These are phyloP conservation scores for Backusella macrospora DNA, from an alignment of 192 early-diverging fungal genomes.

Conservation along the genomic window DNA sequence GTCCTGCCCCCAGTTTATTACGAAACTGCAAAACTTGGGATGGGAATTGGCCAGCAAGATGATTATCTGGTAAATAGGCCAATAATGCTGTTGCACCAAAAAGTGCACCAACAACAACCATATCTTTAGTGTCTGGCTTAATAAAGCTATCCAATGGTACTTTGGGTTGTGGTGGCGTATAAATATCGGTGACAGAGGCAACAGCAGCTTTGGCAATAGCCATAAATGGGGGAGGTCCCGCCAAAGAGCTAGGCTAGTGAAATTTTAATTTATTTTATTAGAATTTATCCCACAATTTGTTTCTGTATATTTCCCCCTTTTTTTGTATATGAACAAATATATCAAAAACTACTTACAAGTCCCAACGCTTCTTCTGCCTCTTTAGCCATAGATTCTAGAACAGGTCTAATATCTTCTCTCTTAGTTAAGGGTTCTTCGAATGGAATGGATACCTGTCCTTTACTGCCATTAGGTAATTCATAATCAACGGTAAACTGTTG, in stretches of 20 bases:
- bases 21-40: constrained; percentile 5
- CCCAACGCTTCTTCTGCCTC: constrained; percentile 48
- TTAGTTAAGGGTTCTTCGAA: constrained; percentile 37
- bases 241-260: constrained; percentile 38
- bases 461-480: constrained; percentile 18
- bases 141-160: constrained; percentile 33
- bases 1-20: not conserved
- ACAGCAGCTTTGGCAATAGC: constrained; percentile 37
- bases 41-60: constrained; percentile 15
- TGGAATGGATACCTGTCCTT: constrained; percentile 26
- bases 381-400: constrained; percentile 49
- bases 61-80: not conserved
- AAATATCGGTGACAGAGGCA: constrained; percentile 28
- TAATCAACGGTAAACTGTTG: constrained; percentile 37
- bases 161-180: constrained; percentile 13
- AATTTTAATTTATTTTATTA: not conserved
- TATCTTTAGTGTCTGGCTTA: not conserved
- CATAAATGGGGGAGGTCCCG: constrained; percentile 39
- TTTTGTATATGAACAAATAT: not conserved
- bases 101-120: not conserved
- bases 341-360: constrained; percentile 36
- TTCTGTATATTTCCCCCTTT: not conserved
- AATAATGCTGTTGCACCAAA: not conserved
- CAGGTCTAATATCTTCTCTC: constrained; percentile 46
- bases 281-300: not conserved